Conservation (phyloP, 768 basidiomycete species). For the Lactarius sp. region DNA sequence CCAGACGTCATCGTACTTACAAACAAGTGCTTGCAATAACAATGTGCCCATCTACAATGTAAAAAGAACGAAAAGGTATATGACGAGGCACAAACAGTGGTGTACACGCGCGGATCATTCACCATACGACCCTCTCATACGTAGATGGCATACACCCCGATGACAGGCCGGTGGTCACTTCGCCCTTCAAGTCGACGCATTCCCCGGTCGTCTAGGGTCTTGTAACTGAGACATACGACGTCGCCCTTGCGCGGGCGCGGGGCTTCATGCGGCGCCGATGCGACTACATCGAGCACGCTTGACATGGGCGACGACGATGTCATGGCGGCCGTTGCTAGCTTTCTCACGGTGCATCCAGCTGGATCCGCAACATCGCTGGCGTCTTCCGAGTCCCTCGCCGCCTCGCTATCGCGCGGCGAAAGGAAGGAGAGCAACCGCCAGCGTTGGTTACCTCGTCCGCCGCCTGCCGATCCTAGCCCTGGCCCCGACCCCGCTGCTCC, state of each 20-base stretch:
- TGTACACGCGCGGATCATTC: neutral
- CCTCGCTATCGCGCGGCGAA: slow-evolving; percentile 18
- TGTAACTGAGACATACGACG: slow-evolving; percentile 65
- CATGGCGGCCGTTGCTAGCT: neutral
- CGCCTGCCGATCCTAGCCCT: neutral
- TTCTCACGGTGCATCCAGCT: neutral
- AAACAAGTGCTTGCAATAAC: neutral
- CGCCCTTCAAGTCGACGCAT: slow-evolving; percentile 75
- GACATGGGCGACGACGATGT: neutral
- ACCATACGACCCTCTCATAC: slow-evolving; percentile 30
- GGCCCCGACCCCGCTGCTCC: neutral
- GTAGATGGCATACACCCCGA: slow-evolving; percentile 71
- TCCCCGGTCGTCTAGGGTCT: slow-evolving; percentile 65
- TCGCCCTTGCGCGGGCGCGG: slow-evolving; percentile 54
- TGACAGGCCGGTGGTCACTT: slow-evolving; percentile 84
- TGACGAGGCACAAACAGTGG: slow-evolving; percentile 1
- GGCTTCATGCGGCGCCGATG: slow-evolving; percentile 11
- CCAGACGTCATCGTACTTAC: too few relatives aligned
- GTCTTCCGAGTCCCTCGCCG: neutral
- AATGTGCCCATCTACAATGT: slow-evolving; percentile 4
- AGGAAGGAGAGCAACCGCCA: slow-evolving; percentile 24
- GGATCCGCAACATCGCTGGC: neutral
- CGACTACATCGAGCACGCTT: neutral
- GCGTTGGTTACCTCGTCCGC: slow-evolving; percentile 5
- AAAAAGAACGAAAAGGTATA: slow-evolving; percentile 5